Evolutionary conservation across 805 yeast genomes (phyloP).

Genomic region (Nakazawaea wyomingensis): DNA sequence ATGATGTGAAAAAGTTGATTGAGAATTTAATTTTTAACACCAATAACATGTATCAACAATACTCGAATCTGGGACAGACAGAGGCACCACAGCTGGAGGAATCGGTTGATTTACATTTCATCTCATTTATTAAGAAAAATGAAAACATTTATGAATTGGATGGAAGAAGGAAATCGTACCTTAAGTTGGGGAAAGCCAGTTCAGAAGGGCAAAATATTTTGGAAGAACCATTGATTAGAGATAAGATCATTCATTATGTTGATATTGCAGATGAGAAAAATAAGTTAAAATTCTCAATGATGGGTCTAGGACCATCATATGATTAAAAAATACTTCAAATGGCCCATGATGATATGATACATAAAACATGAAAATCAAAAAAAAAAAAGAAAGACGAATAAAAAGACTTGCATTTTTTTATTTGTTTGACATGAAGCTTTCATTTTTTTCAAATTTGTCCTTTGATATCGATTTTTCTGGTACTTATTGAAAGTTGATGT

Average conservation of each 20-base stretch:
- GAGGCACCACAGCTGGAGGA: slow-evolving; percentile 58
- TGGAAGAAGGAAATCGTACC: slow-evolving; percentile 79
- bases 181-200: slow-evolving; percentile 45
- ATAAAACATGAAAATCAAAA: too few species aligned
- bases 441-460: slow-evolving; percentile 80
- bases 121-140: slow-evolving; percentile 58
- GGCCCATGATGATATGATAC: too few species aligned
- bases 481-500: slow-evolving; percentile 24
- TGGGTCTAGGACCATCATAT: slow-evolving; percentile 64
- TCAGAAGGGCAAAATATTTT: slow-evolving; percentile 37
- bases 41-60: slow-evolving; percentile 32
- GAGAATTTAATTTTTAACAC: slow-evolving; percentile 23
- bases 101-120: slow-evolving; percentile 65
- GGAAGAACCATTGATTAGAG: slow-evolving; percentile 42
- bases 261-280: slow-evolving; percentile 53
- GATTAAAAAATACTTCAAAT: too few species aligned
- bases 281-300: slow-evolving; percentile 63
- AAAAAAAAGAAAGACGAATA: too few species aligned
- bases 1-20: slow-evolving; percentile 14
- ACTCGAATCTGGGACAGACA: slow-evolving; percentile 55
- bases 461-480: slow-evolving; percentile 75
- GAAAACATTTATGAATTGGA: slow-evolving; percentile 77
- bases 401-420: too few species aligned
- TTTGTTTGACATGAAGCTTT: too few species aligned
- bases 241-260: slow-evolving; percentile 64